phyloP scores from a whole-genome alignment of 495 filamentous ascomycete genomes.

The Penicillium canariense region DNA sequence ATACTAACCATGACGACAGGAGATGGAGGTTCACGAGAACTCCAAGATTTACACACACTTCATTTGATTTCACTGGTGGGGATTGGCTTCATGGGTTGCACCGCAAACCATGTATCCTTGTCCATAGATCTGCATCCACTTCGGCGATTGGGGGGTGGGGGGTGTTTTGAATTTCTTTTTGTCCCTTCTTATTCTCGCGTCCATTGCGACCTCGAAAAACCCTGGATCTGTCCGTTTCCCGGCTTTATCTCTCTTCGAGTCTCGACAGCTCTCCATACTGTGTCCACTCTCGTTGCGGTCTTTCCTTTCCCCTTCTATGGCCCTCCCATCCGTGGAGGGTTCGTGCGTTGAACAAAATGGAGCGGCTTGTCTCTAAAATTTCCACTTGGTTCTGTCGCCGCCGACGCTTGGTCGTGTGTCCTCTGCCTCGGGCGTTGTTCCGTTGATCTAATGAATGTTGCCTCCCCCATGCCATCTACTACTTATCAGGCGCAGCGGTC shows the following conservation, averaged over 20 bases:
- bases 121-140: conserved; percentile 34
- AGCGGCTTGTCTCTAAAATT: conserved; percentile 15
- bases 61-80: conserved; percentile 59
- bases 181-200: not conserved
- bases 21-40: conserved; percentile 99
- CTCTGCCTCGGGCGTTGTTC: conserved; percentile 12
- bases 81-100: conserved; percentile 25
- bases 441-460: conserved; percentile 28
- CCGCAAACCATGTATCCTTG: conserved; percentile 21
- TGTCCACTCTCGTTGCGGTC: conserved; percentile 9
- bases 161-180: conserved; percentile 8
- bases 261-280: not conserved
- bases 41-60: conserved; percentile 99
- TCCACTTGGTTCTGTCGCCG: conserved; percentile 6
- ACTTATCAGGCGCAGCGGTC: conserved; percentile 14
- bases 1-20: conserved; percentile 56
- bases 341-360: conserved; percentile 15
- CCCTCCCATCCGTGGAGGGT: not conserved
- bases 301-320: not conserved
- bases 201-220: not conserved
- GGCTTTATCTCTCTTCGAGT: not conserved
- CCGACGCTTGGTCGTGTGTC: conserved; percentile 3
- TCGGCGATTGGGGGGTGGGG: conserved; percentile 27
- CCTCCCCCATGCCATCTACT: conserved; percentile 7
- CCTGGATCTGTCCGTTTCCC: not conserved